Conservation (phyloP, 2,329 filamentous ascomycete genomes). For the Stagonosporopsis tanaceti region DNA sequence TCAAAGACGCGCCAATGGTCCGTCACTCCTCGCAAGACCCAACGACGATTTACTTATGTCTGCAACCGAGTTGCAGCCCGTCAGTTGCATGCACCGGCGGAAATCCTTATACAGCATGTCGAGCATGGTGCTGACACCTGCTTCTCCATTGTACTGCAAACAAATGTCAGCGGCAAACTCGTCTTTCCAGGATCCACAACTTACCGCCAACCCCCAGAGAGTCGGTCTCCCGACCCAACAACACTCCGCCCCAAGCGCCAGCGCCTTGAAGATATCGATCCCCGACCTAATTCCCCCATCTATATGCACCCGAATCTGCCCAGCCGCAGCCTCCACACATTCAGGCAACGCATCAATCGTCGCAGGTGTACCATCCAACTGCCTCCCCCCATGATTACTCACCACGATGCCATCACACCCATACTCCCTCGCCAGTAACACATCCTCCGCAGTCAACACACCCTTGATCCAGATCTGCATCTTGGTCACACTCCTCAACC, state of each 20-base stretch:
- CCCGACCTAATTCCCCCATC: slow-evolving; percentile 7
- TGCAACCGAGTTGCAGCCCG: slow-evolving; percentile 46
- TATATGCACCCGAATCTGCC: slow-evolving; percentile 1
- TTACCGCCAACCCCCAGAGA: slow-evolving; percentile 7
- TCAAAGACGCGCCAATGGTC: slow-evolving; percentile 45
- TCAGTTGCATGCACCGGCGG: slow-evolving; percentile 51
- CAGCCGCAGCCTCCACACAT: slow-evolving; percentile 7
- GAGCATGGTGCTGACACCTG: slow-evolving; percentile 1
- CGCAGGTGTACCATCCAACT: slow-evolving; percentile 8
- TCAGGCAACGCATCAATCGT: slow-evolving; percentile 9
- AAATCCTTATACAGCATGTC: slow-evolving; percentile 45
- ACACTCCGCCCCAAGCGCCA: slow-evolving; percentile 9
- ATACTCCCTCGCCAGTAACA: slow-evolving; percentile 7
- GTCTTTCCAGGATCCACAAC: background rate
- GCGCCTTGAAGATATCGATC: slow-evolving; percentile 4
- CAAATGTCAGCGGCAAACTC: background rate
- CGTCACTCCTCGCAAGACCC: slow-evolving; percentile 39
- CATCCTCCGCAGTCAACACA: slow-evolving; percentile 9
- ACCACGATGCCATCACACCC: slow-evolving; percentile 9
- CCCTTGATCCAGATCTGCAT: slow-evolving; percentile 14
- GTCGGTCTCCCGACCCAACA: slow-evolving; percentile 3
- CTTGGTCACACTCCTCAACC: slow-evolving; percentile 6
- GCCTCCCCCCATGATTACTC: slow-evolving; percentile 6
- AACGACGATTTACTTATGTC: slow-evolving; percentile 48
- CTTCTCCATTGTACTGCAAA: slow-evolving; percentile 3